Evolutionary conservation across 2,329 filamentous ascomycete species (phyloP), one percentile per base, ranked within the genome.

Genomic region (Penicillium italicum): DNA sequence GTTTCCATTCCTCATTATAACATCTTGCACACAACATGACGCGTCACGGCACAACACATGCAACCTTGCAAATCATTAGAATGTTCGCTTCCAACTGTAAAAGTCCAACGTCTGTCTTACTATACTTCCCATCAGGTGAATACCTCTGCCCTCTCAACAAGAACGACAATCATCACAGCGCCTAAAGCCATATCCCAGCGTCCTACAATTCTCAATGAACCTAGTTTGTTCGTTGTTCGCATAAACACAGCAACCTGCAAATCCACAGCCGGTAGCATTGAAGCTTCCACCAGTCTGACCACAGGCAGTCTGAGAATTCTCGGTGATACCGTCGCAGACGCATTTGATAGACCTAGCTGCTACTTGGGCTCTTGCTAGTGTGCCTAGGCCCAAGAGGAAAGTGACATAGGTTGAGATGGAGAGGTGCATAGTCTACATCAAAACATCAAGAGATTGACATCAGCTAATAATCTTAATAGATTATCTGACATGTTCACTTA

Each of bases 211-310:
- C 16, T 56, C 48, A 43, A 56, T 47, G n/a, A 56, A 56, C 6
- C 20, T 33, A 14, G 5, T 16, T 28, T 56, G 53, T 44, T 56
- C 46, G 22, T 20, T 33, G n/a, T 50, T 50, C 31, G 53, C 42
- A 43, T 56, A 56, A 22, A 56, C 42, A 53, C 53, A 56, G 37
- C 53, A 56, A 18, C 49, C 48, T 5, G 53, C 22, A 31, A 56
- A 56, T 6, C 49, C 53, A 31, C 53, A 56, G 10, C 30, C 53
- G 2, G 12, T 10, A 14, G 10, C 49, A 40, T 44, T 44, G 20
- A 44, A 56, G 6, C n/a, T 30, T 31, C 46, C 53, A 8, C 53
- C 53, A n/a, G 22, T 47, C 22, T 31, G 30, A 31, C 8, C 20
- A 41, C 53, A 56, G 16, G 49, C 53, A n/a, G 36, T 33, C 5